Conservation (phyloP, 345 rosid genomes). For the Euclidium syriacum region DNA sequence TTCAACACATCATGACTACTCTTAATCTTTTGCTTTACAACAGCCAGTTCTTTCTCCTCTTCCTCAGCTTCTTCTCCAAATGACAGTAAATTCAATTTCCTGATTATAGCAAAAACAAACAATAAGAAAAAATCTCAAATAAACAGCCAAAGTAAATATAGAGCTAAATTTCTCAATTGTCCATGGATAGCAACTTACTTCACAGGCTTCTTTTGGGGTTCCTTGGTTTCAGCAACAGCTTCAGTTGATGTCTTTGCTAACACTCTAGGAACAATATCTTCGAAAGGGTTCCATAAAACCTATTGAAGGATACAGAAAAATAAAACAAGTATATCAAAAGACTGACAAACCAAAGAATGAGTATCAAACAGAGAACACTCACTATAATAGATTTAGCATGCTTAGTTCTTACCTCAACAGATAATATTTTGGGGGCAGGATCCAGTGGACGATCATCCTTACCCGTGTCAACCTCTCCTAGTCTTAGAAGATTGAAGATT, state of each 20-base stretch:
- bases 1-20: constrained; percentile 95
- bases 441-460: constrained; percentile 73
- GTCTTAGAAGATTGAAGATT: constrained; percentile 61
- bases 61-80: constrained; percentile 99
- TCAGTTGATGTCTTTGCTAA: constrained; percentile 31
- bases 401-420: constrained; percentile 60
- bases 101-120: constrained; percentile 36
- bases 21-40: constrained; percentile 71
- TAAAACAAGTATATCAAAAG: constrained; percentile 6
- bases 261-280: constrained; percentile 80
- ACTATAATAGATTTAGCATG: background rate
- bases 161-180: background rate
- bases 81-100: constrained; percentile 87
- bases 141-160: constrained; percentile 13
- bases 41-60: constrained; percentile 79
- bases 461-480: constrained; percentile 78
- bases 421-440: constrained; percentile 65
- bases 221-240: constrained; percentile 49
- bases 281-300: constrained; percentile 97
- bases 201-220: constrained; percentile 58
- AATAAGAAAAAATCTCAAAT: constrained; percentile 7
- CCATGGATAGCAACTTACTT: constrained; percentile 46
- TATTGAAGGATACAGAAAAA: constrained; percentile 12
- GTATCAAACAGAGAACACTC: background rate
- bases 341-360: background rate